Percentiles rank a stretch among this genome's conserved stretches.
Evolutionary conservation across 2,329 filamentous ascomycete species (phyloP).

Genomic region (Coleophoma eucalyptorum): DNA sequence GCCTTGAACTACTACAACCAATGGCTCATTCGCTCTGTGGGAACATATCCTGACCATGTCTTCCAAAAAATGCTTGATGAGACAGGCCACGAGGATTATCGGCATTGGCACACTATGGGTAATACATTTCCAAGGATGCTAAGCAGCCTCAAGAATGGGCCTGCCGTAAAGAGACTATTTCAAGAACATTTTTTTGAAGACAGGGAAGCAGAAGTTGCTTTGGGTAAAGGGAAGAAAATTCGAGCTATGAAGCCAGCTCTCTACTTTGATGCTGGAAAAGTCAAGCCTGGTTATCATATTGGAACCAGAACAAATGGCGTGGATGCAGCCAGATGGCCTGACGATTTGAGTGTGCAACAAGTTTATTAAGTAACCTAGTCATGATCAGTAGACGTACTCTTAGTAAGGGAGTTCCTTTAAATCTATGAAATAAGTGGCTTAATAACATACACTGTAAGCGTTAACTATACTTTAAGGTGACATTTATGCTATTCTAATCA

Average conservation of each 20-base stretch:
- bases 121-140: conserved; percentile 35
- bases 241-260: conserved; percentile 38
- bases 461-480: too few species aligned
- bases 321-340: conserved; percentile 42
- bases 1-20: conserved; percentile 36
- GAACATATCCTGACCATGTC: conserved; percentile 35
- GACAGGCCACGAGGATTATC: conserved; percentile 42
- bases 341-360: conserved; percentile 35
- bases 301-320: conserved; percentile 45
- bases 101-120: conserved; percentile 44
- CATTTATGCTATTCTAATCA: too few species aligned
- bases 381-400: too few species aligned
- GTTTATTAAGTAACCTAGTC: too few species aligned
- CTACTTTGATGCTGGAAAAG: conserved; percentile 30
- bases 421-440: too few species aligned
- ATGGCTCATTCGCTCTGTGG: conserved; percentile 33
- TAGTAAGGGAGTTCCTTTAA: too few species aligned
- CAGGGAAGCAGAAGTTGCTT: conserved; percentile 31
- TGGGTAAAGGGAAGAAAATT: conserved; percentile 33
- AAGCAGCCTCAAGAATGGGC: conserved; percentile 33
- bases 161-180: conserved; percentile 38
- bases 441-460: too few species aligned
- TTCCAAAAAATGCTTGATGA: conserved; percentile 44
- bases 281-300: conserved; percentile 41
- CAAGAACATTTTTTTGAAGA: conserved; percentile 43